phyloP scores from a whole-genome alignment of 108 stramenopile species.

The Discostella pseudostelligera region DNA sequence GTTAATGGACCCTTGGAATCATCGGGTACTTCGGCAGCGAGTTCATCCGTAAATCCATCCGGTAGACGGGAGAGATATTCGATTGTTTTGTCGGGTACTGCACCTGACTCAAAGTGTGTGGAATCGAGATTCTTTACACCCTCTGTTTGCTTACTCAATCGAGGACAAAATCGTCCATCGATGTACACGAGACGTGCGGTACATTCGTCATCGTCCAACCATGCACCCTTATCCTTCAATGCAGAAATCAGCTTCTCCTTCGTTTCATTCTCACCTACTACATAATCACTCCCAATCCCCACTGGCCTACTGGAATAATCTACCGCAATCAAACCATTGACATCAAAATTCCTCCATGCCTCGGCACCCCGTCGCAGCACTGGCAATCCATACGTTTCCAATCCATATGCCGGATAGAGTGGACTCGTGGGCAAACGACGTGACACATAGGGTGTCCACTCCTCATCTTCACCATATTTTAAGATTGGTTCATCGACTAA shows the following conservation, averaged over 20 bases:
- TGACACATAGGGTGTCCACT: constrained; percentile 80
- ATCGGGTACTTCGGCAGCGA: constrained; percentile 71
- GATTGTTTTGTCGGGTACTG: constrained; percentile 19
- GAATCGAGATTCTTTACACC: constrained; percentile 50
- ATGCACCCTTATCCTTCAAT: constrained; percentile 57
- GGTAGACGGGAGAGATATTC: constrained; percentile 68
- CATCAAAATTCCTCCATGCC: constrained; percentile 88
- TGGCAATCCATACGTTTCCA: constrained; percentile 82
- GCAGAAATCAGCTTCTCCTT: constrained; percentile 12
- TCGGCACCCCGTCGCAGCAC: constrained; percentile 77
- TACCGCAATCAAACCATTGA: constrained; percentile 61
- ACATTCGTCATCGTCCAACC: constrained; percentile 77
- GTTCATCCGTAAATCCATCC: constrained; percentile 87
- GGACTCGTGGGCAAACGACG: constrained; percentile 77
- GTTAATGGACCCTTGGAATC: constrained; percentile 48
- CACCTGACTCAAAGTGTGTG: constrained; percentile 46
- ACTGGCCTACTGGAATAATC: constrained; percentile 63
- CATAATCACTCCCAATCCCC: constrained; percentile 40
- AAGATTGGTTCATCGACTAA: constrained; percentile 40
- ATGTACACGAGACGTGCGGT: constrained; percentile 82
- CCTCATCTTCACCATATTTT: constrained; percentile 52
- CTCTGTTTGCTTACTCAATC: constrained; percentile 68
- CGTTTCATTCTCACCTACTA: neutral
- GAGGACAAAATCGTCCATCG: constrained; percentile 73
- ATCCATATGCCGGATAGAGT: constrained; percentile 76